Evolutionary conservation across 1,284 basidiomycete genomes (phyloP), one percentile per base, ranked within the genome.

Genomic region (Irpex sp.): DNA sequence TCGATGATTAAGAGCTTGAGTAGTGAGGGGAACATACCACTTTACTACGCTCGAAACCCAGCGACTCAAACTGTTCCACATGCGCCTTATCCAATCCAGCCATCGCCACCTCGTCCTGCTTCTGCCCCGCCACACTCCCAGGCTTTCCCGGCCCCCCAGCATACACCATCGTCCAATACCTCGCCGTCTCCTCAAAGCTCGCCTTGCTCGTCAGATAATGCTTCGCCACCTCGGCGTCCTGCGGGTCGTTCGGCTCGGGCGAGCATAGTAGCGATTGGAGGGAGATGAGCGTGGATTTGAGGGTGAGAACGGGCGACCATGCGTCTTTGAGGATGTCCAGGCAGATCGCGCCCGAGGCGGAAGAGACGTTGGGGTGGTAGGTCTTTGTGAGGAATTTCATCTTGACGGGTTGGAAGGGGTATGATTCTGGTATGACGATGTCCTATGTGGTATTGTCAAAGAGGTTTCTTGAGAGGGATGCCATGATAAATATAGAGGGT

Each of bases 331-430:
- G 81, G 70, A 93, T 93, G 72, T 91, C 88, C 64, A 96, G 88
- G 75, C 94, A 95, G 77, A 96, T 96, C 62, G 93, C 94, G 60
- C 94, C 97, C 11, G 93, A 96, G 51, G 92, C 93, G 31, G 94
- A 97, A 26, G 95, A 97, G 61, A 99, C 84, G 75, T 98, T 99
- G 1, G 97, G 97, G 78, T 98, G 97, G 75, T 98, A 99, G 54
- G 98, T 93, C 77, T 96, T 95, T 65, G 93, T 97, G 70, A 94
- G 88, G 76, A 97, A 97, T 76, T 96, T 96, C 96, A 99, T 98
- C 82, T 98, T 98, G 66, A 97, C 92, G 0, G 97, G 96, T 76
- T 96, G 92, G 76, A 98, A 98, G 4, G 97, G 97, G 75, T 98
- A 98, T 57, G 90, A 85, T 59, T 96, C 93, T 1, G 96, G 96